Base-by-base conservation (phyloP, 495 filamentous ascomycete genomes). In the Aspergillus cavernicola region DNA sequence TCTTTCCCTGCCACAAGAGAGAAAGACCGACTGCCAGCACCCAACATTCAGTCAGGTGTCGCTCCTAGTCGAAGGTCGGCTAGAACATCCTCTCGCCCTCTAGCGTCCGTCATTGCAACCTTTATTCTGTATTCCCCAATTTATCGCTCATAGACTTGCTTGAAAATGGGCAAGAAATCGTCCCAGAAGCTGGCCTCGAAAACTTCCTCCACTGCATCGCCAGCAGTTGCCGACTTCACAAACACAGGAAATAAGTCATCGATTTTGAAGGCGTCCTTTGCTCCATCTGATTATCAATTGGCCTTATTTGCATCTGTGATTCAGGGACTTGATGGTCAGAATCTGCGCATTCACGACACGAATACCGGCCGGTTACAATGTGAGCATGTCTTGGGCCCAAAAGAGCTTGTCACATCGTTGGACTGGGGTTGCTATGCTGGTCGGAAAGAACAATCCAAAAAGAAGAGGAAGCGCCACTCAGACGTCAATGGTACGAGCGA, bases 231-330 rank as follows among this genome's bases (percentile, higher is more conserved):
- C 8, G 70, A 68, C 26, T 52, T 65, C 33, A 69, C 71, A 39
- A 55, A 68, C 42, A 64, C 64, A 15, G 66, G 66, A 42, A 73
- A 60, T 58, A 77, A 72, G 58, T 78, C 77, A 11, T 80, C 77
- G 6, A 76, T 80, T 12, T 55, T 80, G 38, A 72, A 66, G 59
- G 72, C 78, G 29, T 73, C 78, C 3, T 84, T 83, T 64, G 76
- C 78, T 1, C 81, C 81, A 7, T 75, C 79, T 6, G 67, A 71
- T 33, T 81, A 78, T 31, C 77, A 80, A 66, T 71, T 82, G 57
- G 71, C 79, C 10, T 70, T 83, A 11, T 84, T 83, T 62, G 81
- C 81, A 16, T 84, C 81, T 18, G 73, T 80, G 26, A 79, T 83
- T 47, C 80, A 81, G 52, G 79, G 78, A 4, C 72, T 84, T 18